phyloP scores from a whole-genome alignment of 129 eudicot genomes.

The Gnaphalium uliginosum region DNA sequence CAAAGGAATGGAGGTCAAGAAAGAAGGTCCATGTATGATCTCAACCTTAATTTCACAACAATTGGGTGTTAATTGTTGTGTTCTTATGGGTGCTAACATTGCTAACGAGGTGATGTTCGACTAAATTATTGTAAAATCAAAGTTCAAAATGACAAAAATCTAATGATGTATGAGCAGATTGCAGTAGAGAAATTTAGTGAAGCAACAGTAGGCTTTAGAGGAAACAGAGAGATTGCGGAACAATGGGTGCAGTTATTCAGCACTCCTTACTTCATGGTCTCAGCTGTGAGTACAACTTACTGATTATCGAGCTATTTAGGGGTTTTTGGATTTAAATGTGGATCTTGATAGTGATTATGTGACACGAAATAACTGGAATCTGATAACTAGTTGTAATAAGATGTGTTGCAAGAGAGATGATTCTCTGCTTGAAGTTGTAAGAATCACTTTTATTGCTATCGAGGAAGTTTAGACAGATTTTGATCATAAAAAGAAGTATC shows the following conservation, averaged over 20 bases:
- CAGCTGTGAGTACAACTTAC: slow-evolving; percentile 66
- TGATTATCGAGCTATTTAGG: slow-evolving; percentile 1
- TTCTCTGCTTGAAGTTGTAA: background rate
- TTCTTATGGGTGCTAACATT: slow-evolving; percentile 98
- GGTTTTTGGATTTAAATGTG: slow-evolving; percentile 1
- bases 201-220: slow-evolving; percentile 91
- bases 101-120: slow-evolving; percentile 77
- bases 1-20: slow-evolving; percentile 99
- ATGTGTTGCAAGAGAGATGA: background rate
- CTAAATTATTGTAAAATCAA: background rate
- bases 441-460: background rate
- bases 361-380: background rate
- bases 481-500: slow-evolving; percentile 4
- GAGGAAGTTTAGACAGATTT: background rate
- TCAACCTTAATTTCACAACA: slow-evolving; percentile 70
- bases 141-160: slow-evolving; percentile 1
- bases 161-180: slow-evolving; percentile 57
- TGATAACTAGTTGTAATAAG: background rate
- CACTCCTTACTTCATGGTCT: slow-evolving; percentile 86
- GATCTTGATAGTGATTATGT: background rate
- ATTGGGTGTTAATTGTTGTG: slow-evolving; percentile 85
- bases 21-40: slow-evolving; percentile 96
- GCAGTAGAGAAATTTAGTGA: slow-evolving; percentile 96
- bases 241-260: slow-evolving; percentile 86
- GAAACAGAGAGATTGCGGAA: slow-evolving; percentile 75